Evolutionary conservation across 2,329 filamentous ascomycete species (phyloP).

Genomic region (Aspergillus viridinutans): DNA sequence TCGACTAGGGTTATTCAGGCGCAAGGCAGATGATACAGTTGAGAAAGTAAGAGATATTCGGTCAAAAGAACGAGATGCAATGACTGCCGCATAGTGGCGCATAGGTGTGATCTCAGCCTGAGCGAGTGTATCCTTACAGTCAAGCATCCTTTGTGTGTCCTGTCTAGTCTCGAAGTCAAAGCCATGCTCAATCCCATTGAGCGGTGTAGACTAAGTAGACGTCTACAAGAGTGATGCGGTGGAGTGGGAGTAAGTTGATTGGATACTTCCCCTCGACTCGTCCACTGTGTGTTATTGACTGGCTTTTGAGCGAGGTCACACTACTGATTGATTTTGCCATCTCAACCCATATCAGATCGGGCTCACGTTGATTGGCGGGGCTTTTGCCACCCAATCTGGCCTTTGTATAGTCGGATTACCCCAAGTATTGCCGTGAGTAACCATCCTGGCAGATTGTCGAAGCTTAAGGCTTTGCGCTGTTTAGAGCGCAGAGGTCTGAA

Average conservation of each 20-base stretch:
- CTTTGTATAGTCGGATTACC: too few relatives aligned
- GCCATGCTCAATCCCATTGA: background rate
- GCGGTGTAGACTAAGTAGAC: background rate
- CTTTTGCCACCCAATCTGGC: background rate
- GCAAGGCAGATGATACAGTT: background rate
- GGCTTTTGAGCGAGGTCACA: background rate
- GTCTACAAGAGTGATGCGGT: background rate
- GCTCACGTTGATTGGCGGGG: background rate
- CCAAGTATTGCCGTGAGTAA: background rate
- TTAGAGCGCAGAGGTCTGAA: background rate
- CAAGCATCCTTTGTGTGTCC: background rate
- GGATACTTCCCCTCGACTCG: too few relatives aligned
- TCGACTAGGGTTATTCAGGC: background rate
- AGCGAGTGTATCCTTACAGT: background rate
- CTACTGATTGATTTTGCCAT: background rate
- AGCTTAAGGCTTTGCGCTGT: background rate
- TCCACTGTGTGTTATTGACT: background rate
- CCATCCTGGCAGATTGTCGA: background rate
- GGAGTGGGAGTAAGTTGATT: background rate
- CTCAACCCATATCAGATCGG: background rate
- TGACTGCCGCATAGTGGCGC: background rate
- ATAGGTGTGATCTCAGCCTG: background rate
- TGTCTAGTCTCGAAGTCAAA: background rate
- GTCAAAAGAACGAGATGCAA: background rate
- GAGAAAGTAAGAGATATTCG: background rate